Evolutionary conservation across 2,329 filamentous ascomycete species (phyloP), one percentile per base, ranked within the genome.

Genomic region (Penicillium decumbens): DNA sequence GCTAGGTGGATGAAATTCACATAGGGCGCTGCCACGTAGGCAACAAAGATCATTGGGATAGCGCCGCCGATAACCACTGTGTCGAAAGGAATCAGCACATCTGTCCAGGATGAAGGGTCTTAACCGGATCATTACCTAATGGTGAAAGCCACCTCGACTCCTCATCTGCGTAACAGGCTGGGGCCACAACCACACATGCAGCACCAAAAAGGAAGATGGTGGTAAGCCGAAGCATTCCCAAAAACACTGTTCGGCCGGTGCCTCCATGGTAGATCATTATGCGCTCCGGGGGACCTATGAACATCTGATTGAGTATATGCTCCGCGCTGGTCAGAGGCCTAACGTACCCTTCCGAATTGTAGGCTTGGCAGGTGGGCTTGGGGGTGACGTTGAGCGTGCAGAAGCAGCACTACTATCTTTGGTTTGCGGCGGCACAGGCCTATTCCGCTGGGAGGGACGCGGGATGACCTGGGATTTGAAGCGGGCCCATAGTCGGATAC

Each of bases 211-310:
- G 68, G 53, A 89, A 81, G 35, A 93, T 77, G 3, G 85, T 84
- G 1, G 83, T 83, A 48, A 92, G 72, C 61, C 89, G 89, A 54
- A 88, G 68, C 63, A 83, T 80, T 42, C 85, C 87, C 40, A 92
- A 71, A 57, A 87, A 84, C 6, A 83, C 80, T 27, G 80, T 85
- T 50, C 81, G 78, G 7, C 78, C 77, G 0, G 81, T 85, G 45
- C 88, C 87, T 45, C 83, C 83, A 70, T 90, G 86, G 68, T 88
- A 95, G 54, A 95, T 80, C 58, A 89, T 77, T 25, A 91, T 66
- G 40, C 65, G 64, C 43, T 72, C 69, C 33, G 69, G 70, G 18
- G 66, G 64, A 20, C 65, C 70, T 71, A 49, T 33, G 57, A 18
- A 25, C 10, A 23, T 46, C 33, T 15, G 30, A 32, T 32, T 63